These are phyloP conservation scores for Vitis rupestris DNA, from an alignment of 164 flowering plant species.

Conservation along the genomic window DNA sequence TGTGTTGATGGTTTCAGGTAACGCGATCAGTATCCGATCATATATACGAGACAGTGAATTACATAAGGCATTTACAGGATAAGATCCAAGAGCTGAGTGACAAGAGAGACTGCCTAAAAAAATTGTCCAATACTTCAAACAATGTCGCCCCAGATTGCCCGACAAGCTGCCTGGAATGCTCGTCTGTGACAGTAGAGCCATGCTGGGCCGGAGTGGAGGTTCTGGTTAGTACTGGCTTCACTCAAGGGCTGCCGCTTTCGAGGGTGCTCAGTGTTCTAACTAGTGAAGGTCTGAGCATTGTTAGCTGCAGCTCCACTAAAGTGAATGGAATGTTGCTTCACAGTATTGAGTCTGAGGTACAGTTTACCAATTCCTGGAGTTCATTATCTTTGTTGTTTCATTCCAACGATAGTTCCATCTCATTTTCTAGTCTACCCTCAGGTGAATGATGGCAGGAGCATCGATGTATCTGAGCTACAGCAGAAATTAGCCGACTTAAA, in stretches of 20 bases:
- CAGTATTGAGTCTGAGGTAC: constrained; percentile 28
- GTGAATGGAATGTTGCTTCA: constrained; percentile 23
- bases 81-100: constrained; percentile 16
- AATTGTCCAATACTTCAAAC: background rate
- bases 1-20: constrained; percentile 22
- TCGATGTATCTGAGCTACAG: constrained; percentile 16
- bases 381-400: too few relatives aligned
- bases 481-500: constrained; percentile 12
- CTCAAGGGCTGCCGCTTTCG: constrained; percentile 21
- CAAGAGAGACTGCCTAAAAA: constrained; percentile 27
- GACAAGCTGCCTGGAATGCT: background rate
- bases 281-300: constrained; percentile 19
- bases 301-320: constrained; percentile 25
- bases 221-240: constrained; percentile 6
- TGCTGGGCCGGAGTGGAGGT: constrained; percentile 24
- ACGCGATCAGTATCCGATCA: constrained; percentile 35
- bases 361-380: too few relatives aligned
- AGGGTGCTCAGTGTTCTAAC: constrained; percentile 12
- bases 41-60: constrained; percentile 23
- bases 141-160: background rate
- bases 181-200: constrained; percentile 3
- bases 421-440: background rate
- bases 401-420: too few relatives aligned
- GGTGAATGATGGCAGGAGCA: constrained; percentile 16
- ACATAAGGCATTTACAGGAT: constrained; percentile 26